phyloP scores from a whole-genome alignment of 495 filamentous ascomycete species.

The Talaromyces liani region DNA sequence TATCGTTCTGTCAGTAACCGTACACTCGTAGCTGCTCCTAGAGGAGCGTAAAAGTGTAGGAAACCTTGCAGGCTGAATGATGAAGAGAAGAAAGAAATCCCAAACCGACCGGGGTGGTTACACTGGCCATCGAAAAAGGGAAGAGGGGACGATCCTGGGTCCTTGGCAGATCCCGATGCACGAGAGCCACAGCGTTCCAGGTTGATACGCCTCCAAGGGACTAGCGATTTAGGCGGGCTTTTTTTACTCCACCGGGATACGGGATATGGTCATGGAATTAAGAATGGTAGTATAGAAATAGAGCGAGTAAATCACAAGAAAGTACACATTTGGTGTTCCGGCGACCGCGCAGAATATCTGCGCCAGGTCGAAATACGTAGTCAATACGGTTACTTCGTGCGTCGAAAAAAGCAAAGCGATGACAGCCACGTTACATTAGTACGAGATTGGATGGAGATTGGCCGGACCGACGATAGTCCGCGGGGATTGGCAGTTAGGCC shows the following conservation, averaged over 20 bases:
- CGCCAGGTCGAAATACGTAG: background rate
- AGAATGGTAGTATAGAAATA: background rate
- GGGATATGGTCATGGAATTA: background rate
- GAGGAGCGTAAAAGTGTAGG: background rate
- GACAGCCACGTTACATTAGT: background rate
- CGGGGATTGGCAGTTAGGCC: background rate
- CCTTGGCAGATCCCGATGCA: background rate
- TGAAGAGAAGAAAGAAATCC: background rate
- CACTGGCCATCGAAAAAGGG: background rate
- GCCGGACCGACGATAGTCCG: constrained; percentile 3
- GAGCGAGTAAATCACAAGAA: background rate
- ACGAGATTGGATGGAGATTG: background rate
- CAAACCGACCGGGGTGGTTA: background rate
- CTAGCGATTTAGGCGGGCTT: background rate
- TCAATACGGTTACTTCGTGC: background rate
- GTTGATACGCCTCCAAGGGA: background rate
- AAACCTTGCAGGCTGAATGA: background rate
- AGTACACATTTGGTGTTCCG: background rate
- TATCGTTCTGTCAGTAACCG: background rate
- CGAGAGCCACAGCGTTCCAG: background rate
- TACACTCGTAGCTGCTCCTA: background rate
- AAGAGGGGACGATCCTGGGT: background rate
- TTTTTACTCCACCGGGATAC: background rate
- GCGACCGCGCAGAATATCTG: background rate
- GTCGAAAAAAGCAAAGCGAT: background rate